These are phyloP conservation scores for Ophiocordyceps camponoti-rufipedis DNA, from an alignment of 2,329 filamentous ascomycete genomes.

Conservation along the genomic window DNA sequence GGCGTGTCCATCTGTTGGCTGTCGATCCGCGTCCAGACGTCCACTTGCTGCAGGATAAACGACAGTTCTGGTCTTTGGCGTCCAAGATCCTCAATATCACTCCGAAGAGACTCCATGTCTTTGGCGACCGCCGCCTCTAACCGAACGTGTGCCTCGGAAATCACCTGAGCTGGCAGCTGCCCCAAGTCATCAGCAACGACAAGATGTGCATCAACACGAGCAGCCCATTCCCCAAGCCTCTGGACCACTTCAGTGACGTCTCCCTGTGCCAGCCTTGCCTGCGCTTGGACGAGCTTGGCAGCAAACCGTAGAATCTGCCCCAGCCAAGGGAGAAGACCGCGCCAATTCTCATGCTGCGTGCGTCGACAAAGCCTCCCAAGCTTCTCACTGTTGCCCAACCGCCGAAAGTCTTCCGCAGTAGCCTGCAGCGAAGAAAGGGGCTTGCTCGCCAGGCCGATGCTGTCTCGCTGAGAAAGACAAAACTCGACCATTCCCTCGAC, in stretches of 20 bases:
- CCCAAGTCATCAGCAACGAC: conserved; percentile 22
- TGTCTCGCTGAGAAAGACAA: conserved; percentile 39
- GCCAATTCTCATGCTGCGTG: conserved; percentile 7
- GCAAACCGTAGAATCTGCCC: conserved; percentile 47
- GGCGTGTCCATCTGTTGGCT: conserved; percentile 4
- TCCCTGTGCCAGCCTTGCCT: conserved; percentile 42
- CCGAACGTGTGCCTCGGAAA: conserved; percentile 16
- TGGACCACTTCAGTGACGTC: conserved; percentile 26
- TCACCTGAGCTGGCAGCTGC: conserved; percentile 31
- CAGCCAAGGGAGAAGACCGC: conserved; percentile 36
- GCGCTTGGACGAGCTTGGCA: conserved; percentile 42
- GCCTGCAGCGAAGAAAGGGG: conserved; percentile 19
- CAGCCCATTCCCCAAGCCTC: conserved; percentile 30
- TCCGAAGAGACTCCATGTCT: conserved; percentile 18
- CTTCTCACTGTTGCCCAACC: conserved; percentile 13
- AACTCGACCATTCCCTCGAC: conserved; percentile 69
- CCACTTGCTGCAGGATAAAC: conserved; percentile 48
- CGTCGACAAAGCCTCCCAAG: conserved; percentile 7
- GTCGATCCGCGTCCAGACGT: conserved; percentile 37
- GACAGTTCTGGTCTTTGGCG: conserved; percentile 33
- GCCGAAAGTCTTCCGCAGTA: conserved; percentile 17
- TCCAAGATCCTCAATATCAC: conserved; percentile 21
- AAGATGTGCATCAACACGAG: conserved; percentile 25
- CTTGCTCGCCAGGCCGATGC: conserved; percentile 21
- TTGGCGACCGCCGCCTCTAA: conserved; percentile 16